Evolutionary conservation across 306 rosid genomes (phyloP).

Genomic region (Acacia crassicarpa): DNA sequence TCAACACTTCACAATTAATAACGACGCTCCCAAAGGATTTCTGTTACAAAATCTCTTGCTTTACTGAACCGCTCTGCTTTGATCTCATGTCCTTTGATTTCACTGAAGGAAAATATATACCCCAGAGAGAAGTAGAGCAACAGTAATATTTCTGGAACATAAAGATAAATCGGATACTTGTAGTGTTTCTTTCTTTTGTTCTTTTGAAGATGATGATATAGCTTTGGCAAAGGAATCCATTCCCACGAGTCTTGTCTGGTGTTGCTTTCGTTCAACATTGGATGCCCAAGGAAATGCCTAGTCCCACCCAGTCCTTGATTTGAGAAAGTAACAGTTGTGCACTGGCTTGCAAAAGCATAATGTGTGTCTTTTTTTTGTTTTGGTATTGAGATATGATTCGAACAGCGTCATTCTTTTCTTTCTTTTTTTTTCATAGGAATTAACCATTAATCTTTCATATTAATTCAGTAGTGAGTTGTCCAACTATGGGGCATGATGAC

Average conservation of each 20-base stretch:
- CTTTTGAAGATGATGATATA: conserved; percentile 34
- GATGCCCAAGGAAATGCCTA: conserved; percentile 33
- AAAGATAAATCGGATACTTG: conserved; percentile 1
- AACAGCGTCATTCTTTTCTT: not conserved
- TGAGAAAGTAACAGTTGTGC: not conserved
- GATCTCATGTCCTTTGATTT: not conserved
- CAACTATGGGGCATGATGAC: conserved; percentile 43
- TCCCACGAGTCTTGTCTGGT: conserved; percentile 43
- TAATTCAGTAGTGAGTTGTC: conserved; percentile 52
- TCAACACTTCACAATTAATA: conserved; percentile 9
- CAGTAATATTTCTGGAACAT: not conserved
- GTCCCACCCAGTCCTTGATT: not conserved
- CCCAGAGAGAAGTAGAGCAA: conserved; percentile 24
- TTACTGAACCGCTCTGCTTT: not conserved
- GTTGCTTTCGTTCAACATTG: conserved; percentile 26
- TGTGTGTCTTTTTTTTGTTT: not conserved
- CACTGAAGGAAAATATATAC: not conserved
- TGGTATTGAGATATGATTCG: too few species aligned
- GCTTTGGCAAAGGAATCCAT: conserved; percentile 44
- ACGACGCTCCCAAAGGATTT: conserved; percentile 8
- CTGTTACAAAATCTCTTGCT: conserved; percentile 15
- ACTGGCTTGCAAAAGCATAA: conserved; percentile 10
- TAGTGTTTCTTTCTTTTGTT: conserved; percentile 28
- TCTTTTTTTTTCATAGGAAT: not conserved
- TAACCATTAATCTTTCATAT: conserved; percentile 26